Conservation (phyloP, 192 early-diverging fungal species). For the Podila clonocystis region DNA sequence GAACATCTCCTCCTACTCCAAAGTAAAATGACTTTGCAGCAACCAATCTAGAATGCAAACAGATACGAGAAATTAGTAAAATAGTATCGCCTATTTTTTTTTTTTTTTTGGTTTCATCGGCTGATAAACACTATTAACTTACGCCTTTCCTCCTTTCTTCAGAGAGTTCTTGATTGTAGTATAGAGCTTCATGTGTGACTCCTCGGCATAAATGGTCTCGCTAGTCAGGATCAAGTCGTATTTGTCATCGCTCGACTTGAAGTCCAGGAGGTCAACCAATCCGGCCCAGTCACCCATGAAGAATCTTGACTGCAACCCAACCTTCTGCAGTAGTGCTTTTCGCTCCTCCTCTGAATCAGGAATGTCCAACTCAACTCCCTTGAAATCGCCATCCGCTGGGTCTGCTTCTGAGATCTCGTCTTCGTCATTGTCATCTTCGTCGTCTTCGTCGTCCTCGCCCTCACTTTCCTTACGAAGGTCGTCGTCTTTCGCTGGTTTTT, state of each 20-base stretch:
- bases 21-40: constrained; percentile 96
- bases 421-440: constrained; percentile 52
- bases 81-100: not conserved
- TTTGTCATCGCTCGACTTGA: constrained; percentile 57
- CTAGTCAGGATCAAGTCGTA: constrained; percentile 81
- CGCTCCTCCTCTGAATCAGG: constrained; percentile 47
- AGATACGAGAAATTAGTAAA: not conserved
- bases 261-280: constrained; percentile 56
- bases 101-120: too few relatives aligned
- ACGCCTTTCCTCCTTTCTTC: constrained; percentile 57
- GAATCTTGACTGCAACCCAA: constrained; percentile 60
- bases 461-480: constrained; percentile 14
- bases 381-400: constrained; percentile 36
- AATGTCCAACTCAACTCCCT: constrained; percentile 48
- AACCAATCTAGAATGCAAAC: constrained; percentile 63
- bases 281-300: constrained; percentile 76
- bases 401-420: constrained; percentile 51
- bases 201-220: constrained; percentile 80
- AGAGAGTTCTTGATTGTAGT: constrained; percentile 67
- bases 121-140: constrained; percentile 13
- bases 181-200: constrained; percentile 70
- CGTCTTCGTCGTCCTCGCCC: constrained; percentile 45
- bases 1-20: constrained; percentile 89
- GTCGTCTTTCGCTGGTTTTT: constrained; percentile 17
- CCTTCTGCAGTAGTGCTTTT: constrained; percentile 30